Evolutionary conservation across 2,329 filamentous ascomycete species (phyloP).

Genomic region (Ophiostoma piceae): DNA sequence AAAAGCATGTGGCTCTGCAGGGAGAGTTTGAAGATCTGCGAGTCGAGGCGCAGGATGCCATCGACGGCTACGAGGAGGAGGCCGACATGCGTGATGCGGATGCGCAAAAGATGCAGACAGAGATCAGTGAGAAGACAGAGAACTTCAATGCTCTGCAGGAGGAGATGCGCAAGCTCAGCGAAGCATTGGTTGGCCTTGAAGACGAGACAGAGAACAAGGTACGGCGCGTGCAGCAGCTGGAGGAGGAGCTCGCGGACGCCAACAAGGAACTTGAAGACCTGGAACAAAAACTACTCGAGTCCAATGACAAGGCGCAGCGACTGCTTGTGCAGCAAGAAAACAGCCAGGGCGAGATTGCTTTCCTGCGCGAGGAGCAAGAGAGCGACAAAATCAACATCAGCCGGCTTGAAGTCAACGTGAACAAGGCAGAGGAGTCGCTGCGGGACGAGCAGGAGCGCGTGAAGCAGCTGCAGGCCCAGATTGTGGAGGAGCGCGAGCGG

Average conservation of each 20-base stretch:
- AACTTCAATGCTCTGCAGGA: slow-evolving; percentile 88
- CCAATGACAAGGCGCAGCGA: slow-evolving; percentile 81
- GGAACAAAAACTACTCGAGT: slow-evolving; percentile 76
- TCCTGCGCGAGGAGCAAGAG: slow-evolving; percentile 94
- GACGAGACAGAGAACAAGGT: slow-evolving; percentile 80
- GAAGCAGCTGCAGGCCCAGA: slow-evolving; percentile 66
- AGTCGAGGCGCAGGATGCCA: slow-evolving; percentile 60
- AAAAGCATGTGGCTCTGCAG: slow-evolving; percentile 40
- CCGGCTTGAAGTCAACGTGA: slow-evolving; percentile 78
- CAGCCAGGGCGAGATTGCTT: slow-evolving; percentile 85
- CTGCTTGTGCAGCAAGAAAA: slow-evolving; percentile 89
- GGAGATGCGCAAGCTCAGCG: slow-evolving; percentile 88
- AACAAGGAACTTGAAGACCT: slow-evolving; percentile 82
- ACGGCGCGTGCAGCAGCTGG: slow-evolving; percentile 72
- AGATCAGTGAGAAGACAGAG: slow-evolving; percentile 71
- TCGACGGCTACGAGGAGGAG: slow-evolving; percentile 63
- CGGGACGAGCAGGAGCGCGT: slow-evolving; percentile 76
- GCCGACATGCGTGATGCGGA: slow-evolving; percentile 68
- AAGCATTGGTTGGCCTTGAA: slow-evolving; percentile 78
- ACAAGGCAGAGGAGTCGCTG: slow-evolving; percentile 71
- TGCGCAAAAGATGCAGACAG: slow-evolving; percentile 62
- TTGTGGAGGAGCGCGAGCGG: slow-evolving; percentile 76
- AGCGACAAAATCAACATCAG: slow-evolving; percentile 96
- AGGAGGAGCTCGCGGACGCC: slow-evolving; percentile 74
- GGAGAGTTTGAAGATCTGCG: slow-evolving; percentile 56